phyloP scores from a whole-genome alignment of 441 rosid genomes.

The Erodium texanum region DNA sequence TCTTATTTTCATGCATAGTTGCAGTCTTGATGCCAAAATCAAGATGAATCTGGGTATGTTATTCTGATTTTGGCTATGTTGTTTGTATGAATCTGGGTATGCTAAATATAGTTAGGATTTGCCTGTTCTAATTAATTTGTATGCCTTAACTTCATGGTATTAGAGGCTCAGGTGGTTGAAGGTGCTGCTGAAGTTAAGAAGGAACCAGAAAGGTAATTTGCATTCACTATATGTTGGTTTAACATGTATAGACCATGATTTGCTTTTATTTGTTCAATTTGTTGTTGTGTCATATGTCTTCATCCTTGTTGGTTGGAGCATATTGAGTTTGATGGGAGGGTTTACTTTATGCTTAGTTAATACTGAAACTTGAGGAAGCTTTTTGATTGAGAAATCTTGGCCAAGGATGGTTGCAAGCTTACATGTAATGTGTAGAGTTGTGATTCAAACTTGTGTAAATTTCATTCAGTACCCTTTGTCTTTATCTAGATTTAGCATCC shows the following conservation, averaged over 20 bases:
- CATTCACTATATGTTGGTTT: neutral
- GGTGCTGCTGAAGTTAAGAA: slow-evolving; percentile 52
- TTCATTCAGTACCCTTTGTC: too few relatives aligned
- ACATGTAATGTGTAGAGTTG: too few relatives aligned
- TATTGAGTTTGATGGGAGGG: neutral
- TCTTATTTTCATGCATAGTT: slow-evolving; percentile 62
- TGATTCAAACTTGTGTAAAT: too few relatives aligned
- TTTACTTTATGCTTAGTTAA: neutral
- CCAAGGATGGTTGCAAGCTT: neutral
- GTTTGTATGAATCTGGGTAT: too few relatives aligned
- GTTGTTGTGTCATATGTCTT: neutral
- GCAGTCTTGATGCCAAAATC: slow-evolving; percentile 83
- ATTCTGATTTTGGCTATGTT: neutral
- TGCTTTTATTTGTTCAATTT: neutral
- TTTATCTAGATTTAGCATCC: too few relatives aligned
- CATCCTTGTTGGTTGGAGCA: neutral
- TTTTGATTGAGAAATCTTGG: neutral
- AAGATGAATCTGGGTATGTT: slow-evolving; percentile 59
- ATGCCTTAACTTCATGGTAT: neutral
- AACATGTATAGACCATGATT: neutral
- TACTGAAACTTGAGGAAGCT: neutral
- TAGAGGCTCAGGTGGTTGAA: slow-evolving; percentile 74
- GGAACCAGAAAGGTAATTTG: slow-evolving; percentile 46
- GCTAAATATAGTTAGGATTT: too few relatives aligned
- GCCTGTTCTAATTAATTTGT: too few relatives aligned